Evolutionary conservation across 1,139 yeast genomes (phyloP), one percentile per base, ranked within the genome.

Genomic region (Hyphopichia burtonii): DNA sequence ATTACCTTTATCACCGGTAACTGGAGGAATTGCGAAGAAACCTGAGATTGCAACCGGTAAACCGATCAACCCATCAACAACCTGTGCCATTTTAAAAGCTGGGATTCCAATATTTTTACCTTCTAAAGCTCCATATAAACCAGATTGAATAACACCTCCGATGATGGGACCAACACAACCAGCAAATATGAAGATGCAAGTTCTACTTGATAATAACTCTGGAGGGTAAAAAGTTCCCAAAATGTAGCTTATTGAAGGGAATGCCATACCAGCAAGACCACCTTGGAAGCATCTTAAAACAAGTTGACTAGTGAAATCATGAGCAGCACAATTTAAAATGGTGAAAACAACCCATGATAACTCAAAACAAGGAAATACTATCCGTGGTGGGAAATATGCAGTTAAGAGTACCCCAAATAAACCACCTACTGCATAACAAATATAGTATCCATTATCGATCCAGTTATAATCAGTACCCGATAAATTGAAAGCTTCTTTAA

Each of bases 221-320:
- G 53, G 45, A 5, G 49, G 40, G 40, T 54, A 55, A 46, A 49
- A 55, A 2, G 50, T 41, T 34, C 55, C 46, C 41, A 52, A 35
- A 40, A 34, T 17, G 14, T 15, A 34, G 23, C 15, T 25, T 5
- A 25, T 25, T 4, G 20, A 31, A 7, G 37, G 37, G 15, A 15
- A 23, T 9, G 37, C 8, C 3, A 34, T 23, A 6, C 37, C 37
- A 6, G 20, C 11, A 4, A 34, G 8, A 9, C 31, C 31, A 5
- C 37, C 37, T 16, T 14, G 20, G 3, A 34, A 14, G 15, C 6
- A 6, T 8, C 37, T 7, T 10, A 23, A 3, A 3, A 15, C 31
- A 22, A 34, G 14, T 17, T 23, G 6, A 3, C 15, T 6, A 5
- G 31, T 20, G 15, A 12, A 23, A 14, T 7, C 5, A 15, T 34